phyloP scores from a whole-genome alignment of 495 filamentous ascomycete genomes.

The Podospora sp. region DNA sequence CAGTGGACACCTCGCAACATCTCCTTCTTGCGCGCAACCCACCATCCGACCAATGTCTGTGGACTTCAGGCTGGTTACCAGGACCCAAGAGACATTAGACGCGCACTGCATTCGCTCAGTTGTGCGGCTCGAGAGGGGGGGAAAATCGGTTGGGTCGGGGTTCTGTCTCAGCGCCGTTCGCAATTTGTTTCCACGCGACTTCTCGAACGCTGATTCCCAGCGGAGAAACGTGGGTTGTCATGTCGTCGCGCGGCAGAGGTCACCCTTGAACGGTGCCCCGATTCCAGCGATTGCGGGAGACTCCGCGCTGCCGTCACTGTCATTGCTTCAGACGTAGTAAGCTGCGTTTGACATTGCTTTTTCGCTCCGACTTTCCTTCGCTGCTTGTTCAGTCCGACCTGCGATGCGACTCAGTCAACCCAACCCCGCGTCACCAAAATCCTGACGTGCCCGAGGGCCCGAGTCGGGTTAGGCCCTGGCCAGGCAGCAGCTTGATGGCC shows the following conservation, averaged over 20 bases:
- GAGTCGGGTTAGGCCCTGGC: not conserved
- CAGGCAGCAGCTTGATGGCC: not conserved
- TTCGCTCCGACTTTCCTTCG: not conserved
- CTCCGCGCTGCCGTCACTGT: not conserved
- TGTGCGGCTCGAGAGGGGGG: too few species aligned
- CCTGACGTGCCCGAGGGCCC: not conserved
- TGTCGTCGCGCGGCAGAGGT: conserved; percentile 2
- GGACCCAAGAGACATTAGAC: too few species aligned
- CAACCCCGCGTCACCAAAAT: not conserved
- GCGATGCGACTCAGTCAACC: not conserved
- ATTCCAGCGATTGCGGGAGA: not conserved
- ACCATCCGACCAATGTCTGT: too few species aligned
- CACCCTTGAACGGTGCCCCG: not conserved
- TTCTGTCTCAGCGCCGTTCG: not conserved
- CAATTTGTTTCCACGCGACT: conserved; percentile 2
- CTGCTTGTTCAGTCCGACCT: not conserved
- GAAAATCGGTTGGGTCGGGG: not conserved
- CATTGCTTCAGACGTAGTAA: not conserved
- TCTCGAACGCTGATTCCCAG: not conserved
- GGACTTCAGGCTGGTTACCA: too few species aligned
- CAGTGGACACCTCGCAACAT: too few species aligned
- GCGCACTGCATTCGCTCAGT: too few species aligned
- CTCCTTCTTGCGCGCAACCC: too few species aligned
- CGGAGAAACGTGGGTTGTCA: not conserved
- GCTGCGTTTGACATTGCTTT: not conserved